A percentile compares a stretch with the other conserved stretches of the same genome.
phyloP scores from a whole-genome alignment of 768 basidiomycete genomes.

The Suillus brevipes region DNA sequence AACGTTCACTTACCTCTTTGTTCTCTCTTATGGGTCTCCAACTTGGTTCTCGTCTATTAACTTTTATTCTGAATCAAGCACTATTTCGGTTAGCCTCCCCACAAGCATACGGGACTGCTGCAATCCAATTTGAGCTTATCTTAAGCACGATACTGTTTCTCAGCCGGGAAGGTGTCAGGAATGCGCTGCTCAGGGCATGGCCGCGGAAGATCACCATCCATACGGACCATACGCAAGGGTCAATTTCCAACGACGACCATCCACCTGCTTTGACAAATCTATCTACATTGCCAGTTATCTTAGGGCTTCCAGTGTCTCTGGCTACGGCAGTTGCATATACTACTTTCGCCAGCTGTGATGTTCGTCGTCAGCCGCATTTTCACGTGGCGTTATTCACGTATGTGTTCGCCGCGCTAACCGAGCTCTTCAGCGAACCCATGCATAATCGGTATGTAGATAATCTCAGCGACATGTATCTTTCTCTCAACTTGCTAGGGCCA shows the following conservation, averaged over 20 bases:
- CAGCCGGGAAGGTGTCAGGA: constrained; percentile 90
- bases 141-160: constrained; percentile 90
- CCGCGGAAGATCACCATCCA: constrained; percentile 17
- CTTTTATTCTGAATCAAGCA: constrained; percentile 87
- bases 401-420: constrained; percentile 68
- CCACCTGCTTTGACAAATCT: constrained; percentile 42
- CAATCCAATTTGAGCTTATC: constrained; percentile 92
- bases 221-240: constrained; percentile 3
- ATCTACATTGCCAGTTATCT: constrained; percentile 60
- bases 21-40: constrained; percentile 84
- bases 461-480: not conserved
- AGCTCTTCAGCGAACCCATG: constrained; percentile 82
- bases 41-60: constrained; percentile 78
- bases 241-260: constrained; percentile 1
- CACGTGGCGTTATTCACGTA: constrained; percentile 64
- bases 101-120: constrained; percentile 82
- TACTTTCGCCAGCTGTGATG: constrained; percentile 49
- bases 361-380: constrained; percentile 66
- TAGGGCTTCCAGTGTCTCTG: constrained; percentile 68
- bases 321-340: constrained; percentile 55
- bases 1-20: constrained; percentile 41
- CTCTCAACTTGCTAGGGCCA: constrained; percentile 50
- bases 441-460: constrained; percentile 57
- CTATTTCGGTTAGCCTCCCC: constrained; percentile 84
- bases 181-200: constrained; percentile 71